Base-by-base conservation (phyloP, 2,329 filamentous ascomycete species). In the Cyphellophora europaea region DNA sequence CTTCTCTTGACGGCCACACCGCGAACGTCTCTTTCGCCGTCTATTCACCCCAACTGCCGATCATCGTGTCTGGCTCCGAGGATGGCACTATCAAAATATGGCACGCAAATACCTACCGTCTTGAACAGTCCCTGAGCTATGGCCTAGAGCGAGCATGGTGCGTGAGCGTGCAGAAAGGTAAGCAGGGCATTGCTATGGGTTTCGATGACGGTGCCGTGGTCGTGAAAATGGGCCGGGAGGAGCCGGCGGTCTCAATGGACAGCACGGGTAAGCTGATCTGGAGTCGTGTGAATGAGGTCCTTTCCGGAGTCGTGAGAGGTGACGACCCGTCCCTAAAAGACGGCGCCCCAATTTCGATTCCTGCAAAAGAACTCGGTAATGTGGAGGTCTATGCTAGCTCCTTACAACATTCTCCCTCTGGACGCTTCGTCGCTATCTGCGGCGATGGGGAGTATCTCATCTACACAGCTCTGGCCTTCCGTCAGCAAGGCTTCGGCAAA, bases 401-500 rank as follows among this genome's bases (percentile, higher is more conserved):
- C 0, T 72, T 98, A 33, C 74, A 86, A 21, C 91, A 98, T 65
- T 95, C 88, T n/a, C 85, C 91, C 21, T 98, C 98, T 50, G 87
- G 87, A 33, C 78, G 87, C 41, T 91, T 91, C 49, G 84, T 91
- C 32, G 82, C 82, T 12, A 80, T 88, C 2, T 96, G 89, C 48
- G 91, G 91, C 47, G 91, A 98, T 56, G 91, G 91, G 43, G 91
- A 98, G 62, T 98, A 95, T 65, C 96, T 96, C 58, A 94, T 96
- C 53, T 96, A 96, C 66, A 96, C 91, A 17, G 88, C 91, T 37
- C 72, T 96, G 39, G 89, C 89, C 3, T 93, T 93, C 74, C 79
- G 91, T 56, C 96, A 98, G 64, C 95, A 96, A 67, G 87, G 87
- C 3, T 98, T 98, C 53, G 91, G 91, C 14, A 88, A 85, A 27